A percentile compares a stretch with the other conserved stretches of the same genome.
Evolutionary conservation across 2,329 filamentous ascomycete genomes (phyloP).

Genomic region (Ophidiomyces ophidiicola): DNA sequence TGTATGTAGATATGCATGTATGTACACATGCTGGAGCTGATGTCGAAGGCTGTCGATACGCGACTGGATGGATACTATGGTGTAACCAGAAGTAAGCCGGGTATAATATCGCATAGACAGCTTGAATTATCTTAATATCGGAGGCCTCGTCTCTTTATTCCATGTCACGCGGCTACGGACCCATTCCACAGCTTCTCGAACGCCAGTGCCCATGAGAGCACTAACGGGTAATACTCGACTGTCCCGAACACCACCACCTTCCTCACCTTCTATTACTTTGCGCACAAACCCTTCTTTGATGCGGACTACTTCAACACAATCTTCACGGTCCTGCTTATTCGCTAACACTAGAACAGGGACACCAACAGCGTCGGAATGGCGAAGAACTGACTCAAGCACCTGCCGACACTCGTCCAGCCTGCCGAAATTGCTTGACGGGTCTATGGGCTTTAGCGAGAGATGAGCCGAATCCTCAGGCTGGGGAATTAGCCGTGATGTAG

Average conservation of each 20-base stretch:
- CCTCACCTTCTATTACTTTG: slow-evolving; percentile 90
- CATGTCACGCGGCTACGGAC: slow-evolving; percentile 81
- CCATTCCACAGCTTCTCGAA: slow-evolving; percentile 96
- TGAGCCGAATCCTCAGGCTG: slow-evolving; percentile 4
- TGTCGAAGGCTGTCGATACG: too few species aligned
- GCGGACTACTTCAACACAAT: slow-evolving; percentile 90
- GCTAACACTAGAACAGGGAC: slow-evolving; percentile 85
- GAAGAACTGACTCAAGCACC: slow-evolving; percentile 80
- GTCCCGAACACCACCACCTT: slow-evolving; percentile 73
- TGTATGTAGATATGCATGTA: too few species aligned
- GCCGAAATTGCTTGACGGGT: slow-evolving; percentile 29
- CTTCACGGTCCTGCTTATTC: slow-evolving; percentile 95
- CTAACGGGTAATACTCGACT: slow-evolving; percentile 83
- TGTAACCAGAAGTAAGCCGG: too few species aligned
- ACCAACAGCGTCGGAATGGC: slow-evolving; percentile 75
- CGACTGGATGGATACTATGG: too few species aligned
- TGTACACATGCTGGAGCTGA: too few species aligned
- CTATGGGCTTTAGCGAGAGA: slow-evolving; percentile 27
- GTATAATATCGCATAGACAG: too few species aligned
- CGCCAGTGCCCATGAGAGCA: slow-evolving; percentile 69
- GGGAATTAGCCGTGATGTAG: background rate
- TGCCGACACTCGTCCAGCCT: slow-evolving; percentile 77
- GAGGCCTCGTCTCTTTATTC: slow-evolving; percentile 88
- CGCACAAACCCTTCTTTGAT: slow-evolving; percentile 96
- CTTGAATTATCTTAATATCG: slow-evolving; percentile 62